Evolutionary conservation across 1,284 basidiomycete species (phyloP).

Genomic region (Bondarzewia mesenterica): DNA sequence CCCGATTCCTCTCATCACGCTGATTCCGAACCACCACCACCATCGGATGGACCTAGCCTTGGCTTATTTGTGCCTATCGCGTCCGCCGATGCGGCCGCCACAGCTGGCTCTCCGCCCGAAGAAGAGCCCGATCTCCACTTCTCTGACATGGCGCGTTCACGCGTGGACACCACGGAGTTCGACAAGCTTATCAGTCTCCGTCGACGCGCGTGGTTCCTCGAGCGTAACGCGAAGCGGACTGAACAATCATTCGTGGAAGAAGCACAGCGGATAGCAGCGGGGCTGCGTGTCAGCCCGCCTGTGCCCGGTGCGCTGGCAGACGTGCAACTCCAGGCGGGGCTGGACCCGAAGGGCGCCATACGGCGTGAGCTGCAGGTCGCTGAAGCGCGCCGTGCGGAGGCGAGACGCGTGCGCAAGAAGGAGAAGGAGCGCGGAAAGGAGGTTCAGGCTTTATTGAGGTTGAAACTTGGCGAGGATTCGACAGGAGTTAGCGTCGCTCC

Average conservation of each 20-base stretch:
- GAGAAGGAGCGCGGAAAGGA: conserved; percentile 46
- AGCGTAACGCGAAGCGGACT: conserved; percentile 14
- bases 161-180: conserved; percentile 8
- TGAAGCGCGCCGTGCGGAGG: conserved; percentile 36
- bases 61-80: conserved; percentile 30
- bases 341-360: conserved; percentile 6
- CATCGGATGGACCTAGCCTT: conserved; percentile 6
- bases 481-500: conserved; percentile 15
- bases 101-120: conserved; percentile 5
- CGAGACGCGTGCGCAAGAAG: conserved; percentile 33
- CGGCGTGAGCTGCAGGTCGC: conserved; percentile 26
- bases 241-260: conserved; percentile 10
- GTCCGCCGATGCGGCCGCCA: conserved; percentile 20
- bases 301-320: conserved; percentile 12
- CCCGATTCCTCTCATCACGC: conserved; percentile 1
- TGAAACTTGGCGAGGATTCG: conserved; percentile 29
- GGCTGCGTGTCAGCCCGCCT: conserved; percentile 10
- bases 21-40: conserved; percentile 7
- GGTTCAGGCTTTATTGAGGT: conserved; percentile 38
- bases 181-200: conserved; percentile 11
- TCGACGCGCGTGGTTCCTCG: conserved; percentile 11
- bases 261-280: conserved; percentile 10
- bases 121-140: conserved; percentile 10
- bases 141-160: conserved; percentile 4
- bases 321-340: conserved; percentile 1